A percentile compares a stretch with the other conserved stretches of the same genome.
Conservation (phyloP, 2,329 filamentous ascomycete genomes). For the Rhynchosporium graminicola region DNA sequence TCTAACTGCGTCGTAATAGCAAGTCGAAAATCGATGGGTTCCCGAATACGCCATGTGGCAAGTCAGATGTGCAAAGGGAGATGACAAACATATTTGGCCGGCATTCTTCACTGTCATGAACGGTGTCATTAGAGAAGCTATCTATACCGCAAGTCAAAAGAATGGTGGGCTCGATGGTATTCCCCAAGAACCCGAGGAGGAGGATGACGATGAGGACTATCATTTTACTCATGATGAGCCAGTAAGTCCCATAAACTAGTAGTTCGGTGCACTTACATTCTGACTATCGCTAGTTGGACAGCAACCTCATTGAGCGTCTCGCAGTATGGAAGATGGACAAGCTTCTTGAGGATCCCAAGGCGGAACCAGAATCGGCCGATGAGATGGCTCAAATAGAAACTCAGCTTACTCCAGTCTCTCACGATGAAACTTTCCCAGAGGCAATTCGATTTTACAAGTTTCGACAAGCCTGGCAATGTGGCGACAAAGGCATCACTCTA, state of each 20-base stretch:
- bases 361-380: neutral
- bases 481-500: constrained; percentile 13
- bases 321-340: constrained; percentile 18
- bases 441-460: constrained; percentile 22
- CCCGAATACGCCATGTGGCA: constrained; percentile 18
- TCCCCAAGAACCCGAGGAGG: neutral
- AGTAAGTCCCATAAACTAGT: neutral
- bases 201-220: constrained; percentile 20
- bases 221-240: constrained; percentile 15
- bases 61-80: constrained; percentile 15
- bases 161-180: constrained; percentile 14
- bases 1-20: constrained; percentile 13
- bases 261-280: neutral
- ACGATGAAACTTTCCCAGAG: constrained; percentile 16
- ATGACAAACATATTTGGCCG: constrained; percentile 14
- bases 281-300: constrained; percentile 24
- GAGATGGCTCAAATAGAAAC: neutral
- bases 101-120: constrained; percentile 24
- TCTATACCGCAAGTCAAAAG: constrained; percentile 8
- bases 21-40: constrained; percentile 17
- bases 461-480: constrained; percentile 22
- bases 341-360: neutral
- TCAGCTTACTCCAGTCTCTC: neutral
- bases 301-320: constrained; percentile 29
- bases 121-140: constrained; percentile 28